Conservation (phyloP, 495 filamentous ascomycete genomes). For the Annulohypoxylon moriforme region DNA sequence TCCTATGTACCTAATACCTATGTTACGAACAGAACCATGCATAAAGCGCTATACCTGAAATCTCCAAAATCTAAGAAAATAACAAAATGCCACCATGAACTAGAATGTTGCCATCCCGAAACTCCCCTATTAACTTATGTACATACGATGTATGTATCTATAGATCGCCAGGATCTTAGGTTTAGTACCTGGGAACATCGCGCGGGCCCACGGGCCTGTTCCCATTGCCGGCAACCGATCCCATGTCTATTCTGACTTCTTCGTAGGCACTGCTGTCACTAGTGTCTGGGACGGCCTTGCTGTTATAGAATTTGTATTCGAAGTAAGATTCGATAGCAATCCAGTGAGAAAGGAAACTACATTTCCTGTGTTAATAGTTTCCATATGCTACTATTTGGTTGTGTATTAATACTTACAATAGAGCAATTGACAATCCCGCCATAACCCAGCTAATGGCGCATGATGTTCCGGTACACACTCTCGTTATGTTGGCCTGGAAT, state of each 20-base stretch:
- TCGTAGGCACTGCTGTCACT: slow-evolving; percentile 1
- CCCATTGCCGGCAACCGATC: neutral
- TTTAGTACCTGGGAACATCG: neutral
- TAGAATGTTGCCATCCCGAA: neutral
- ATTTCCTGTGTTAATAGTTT: neutral
- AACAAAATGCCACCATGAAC: neutral
- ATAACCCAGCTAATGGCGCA: slow-evolving; percentile 20
- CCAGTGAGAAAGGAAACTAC: slow-evolving; percentile 9
- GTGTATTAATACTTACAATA: slow-evolving; percentile 8
- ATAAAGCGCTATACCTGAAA: neutral
- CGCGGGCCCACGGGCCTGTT: neutral
- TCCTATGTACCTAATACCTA: neutral
- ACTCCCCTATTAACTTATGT: neutral
- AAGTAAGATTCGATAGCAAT: slow-evolving; percentile 1
- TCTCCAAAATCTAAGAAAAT: neutral
- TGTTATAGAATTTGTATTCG: neutral
- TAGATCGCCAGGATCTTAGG: neutral
- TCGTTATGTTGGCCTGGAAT: slow-evolving; percentile 19
- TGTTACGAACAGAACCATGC: neutral
- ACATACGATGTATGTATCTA: neutral
- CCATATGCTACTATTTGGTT: too few relatives aligned
- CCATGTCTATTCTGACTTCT: neutral
- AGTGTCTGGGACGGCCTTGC: neutral
- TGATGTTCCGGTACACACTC: slow-evolving; percentile 6
- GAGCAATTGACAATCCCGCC: neutral